These are phyloP conservation scores for Colletotrichum sp. DNA, from an alignment of 2,329 filamentous ascomycete genomes.

Conservation along the genomic window DNA sequence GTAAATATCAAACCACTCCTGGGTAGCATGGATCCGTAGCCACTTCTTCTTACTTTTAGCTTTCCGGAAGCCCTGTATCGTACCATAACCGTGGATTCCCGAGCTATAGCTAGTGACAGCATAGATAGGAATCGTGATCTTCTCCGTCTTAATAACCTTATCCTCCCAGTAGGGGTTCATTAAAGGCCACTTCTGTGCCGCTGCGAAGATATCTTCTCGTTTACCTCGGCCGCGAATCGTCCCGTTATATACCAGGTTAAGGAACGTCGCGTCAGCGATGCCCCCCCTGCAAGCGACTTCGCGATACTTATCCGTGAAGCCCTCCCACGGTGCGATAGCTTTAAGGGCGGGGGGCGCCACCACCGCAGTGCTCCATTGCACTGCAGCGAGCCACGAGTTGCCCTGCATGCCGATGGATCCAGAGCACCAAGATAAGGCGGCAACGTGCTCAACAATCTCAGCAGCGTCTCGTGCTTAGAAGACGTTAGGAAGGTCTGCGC, in stretches of 20 bases:
- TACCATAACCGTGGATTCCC: not conserved
- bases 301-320: constrained; percentile 28
- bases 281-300: constrained; percentile 27
- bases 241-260: constrained; percentile 18
- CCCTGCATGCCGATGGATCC: constrained; percentile 28
- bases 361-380: constrained; percentile 24
- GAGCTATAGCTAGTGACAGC: constrained; percentile 17
- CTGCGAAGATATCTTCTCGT: constrained; percentile 20
- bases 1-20: not conserved
- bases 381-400: constrained; percentile 27
- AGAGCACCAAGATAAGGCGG: constrained; percentile 26
- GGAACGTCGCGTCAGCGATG: constrained; percentile 19
- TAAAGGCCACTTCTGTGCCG: constrained; percentile 23
- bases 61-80: constrained; percentile 35
- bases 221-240: constrained; percentile 20
- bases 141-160: constrained; percentile 23
- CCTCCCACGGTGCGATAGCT: constrained; percentile 44
- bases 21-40: constrained; percentile 28
- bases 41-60: constrained; percentile 43
- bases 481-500: constrained; percentile 21
- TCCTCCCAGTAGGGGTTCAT: constrained; percentile 23
- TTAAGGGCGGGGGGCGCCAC: constrained; percentile 18
- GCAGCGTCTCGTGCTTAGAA: constrained; percentile 25
- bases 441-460: constrained; percentile 27
- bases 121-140: constrained; percentile 24